These are phyloP conservation scores for Zanthoxylum bungeanum DNA, from an alignment of 345 rosid species.

Conservation along the genomic window DNA sequence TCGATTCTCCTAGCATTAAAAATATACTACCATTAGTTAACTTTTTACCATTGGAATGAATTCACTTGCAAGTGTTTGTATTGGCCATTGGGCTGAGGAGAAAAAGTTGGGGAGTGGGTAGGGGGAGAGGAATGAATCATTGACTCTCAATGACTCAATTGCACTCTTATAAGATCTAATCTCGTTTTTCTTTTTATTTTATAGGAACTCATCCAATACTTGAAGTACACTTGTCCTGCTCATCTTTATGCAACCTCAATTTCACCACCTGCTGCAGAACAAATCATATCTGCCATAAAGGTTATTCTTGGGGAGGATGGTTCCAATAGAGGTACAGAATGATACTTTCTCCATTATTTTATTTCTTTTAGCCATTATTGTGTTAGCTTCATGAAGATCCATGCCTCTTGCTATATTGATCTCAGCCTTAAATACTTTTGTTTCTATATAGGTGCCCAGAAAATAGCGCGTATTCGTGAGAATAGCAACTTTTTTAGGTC, in stretches of 20 bases:
- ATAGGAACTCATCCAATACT: conserved; percentile 77
- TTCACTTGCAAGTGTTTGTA: neutral
- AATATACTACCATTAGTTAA: neutral
- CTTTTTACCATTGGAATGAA: neutral
- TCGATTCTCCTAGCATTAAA: neutral
- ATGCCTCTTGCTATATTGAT: neutral
- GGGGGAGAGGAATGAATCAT: neutral
- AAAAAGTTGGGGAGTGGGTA: neutral
- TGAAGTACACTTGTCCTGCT: conserved; percentile 78
- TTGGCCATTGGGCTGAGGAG: neutral
- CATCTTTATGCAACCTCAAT: conserved; percentile 95
- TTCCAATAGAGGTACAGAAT: conserved; percentile 66
- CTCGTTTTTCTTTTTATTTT: neutral
- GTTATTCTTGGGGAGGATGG: conserved; percentile 96
- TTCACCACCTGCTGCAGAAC: conserved; percentile 90
- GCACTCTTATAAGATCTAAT: neutral
- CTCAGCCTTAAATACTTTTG: neutral
- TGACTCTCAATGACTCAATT: neutral
- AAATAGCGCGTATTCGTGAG: conserved; percentile 83
- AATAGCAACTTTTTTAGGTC: conserved; percentile 95
- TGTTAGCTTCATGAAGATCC: neutral
- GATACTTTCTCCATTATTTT: neutral
- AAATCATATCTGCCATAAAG: conserved; percentile 76
- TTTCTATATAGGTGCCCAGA: conserved; percentile 66
- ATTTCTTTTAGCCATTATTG: neutral